Base-by-base conservation (phyloP, 306 rosid species). In the Sicyos baderoa region DNA sequence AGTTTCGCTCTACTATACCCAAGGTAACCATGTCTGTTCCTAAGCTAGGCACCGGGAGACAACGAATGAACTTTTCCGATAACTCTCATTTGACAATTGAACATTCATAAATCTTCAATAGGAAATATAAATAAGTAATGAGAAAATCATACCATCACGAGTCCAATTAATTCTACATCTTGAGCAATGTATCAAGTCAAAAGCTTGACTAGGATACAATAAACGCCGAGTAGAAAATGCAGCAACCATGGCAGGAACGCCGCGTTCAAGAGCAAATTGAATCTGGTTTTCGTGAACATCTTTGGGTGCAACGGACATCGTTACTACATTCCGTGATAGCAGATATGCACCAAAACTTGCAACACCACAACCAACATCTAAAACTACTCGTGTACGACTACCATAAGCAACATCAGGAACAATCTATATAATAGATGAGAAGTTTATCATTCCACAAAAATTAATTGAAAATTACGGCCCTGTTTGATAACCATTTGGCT, bases 181-280 rank as follows among this genome's bases (percentile, higher is more conserved):
- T 2, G 98, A 93, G 79, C 98, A 93, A 76, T 93, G 98, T 54
- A 93, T 76, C 83, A 88, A 70, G 82, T 93, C 98, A 81, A 89
- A 93, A 63, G 94, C 97, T 81, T 88, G 98, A 77, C 97, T 89
- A 19, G 97, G 96, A 82, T 84, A 93, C 51, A 85, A 74, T 25
- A 93, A 83, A 14, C 98, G 96, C 15, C 63, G 95, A 71, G 98
- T 88, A 16, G 97, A 86, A 82, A 93, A 86, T 71, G 91, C 98
- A 23, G 91, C 87, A 48, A 76, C 89, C 98, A 93, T 88, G 70
- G 98, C 98, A 2, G 98, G 98, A 21, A 93, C 96, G 9, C 96
- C 95, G n/a, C 98, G 98, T 79, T 93, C 98, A 40, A 93, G 97
- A 72, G 98, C 97, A 78, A 89, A 89, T 62, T 92, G 98, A 77